Base-by-base conservation (phyloP, 441 rosid species). In the Gossypium gossypioides region DNA sequence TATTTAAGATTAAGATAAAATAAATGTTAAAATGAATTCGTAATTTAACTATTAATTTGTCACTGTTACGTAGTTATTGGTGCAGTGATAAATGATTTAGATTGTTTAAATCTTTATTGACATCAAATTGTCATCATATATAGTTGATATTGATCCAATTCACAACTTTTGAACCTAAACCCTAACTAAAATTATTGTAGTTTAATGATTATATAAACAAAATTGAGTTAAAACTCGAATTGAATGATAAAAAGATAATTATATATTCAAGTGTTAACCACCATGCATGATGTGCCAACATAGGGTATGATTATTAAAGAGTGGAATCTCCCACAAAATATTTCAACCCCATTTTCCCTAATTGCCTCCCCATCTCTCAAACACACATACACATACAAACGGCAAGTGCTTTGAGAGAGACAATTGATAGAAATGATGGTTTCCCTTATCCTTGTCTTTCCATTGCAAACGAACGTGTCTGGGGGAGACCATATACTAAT, bases 341-440 rank as follows among this genome's bases (percentile, higher is more conserved):
- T 21, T 24, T 64, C 66, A 46, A 50, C 70, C 27, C 58, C 37
- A 32, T 63, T 55, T 18, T 58, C 62, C 54, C 56, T 16, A 51
- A 6, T 3, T 48, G 42, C 50, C 7, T 13, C 42, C 10, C 16
- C 42, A 18, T 59, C 59, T 61, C 22, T 55, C 1, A 29, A 37
- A 1, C 48, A 37, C 50, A 48, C 60, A 46, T 4, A 46, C 52
- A 46, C 54, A 56, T 27, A 0, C 25, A 62, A 18, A 48, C 29
- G 1, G 15, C 8, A 29, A 67, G 51, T 16, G 32, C 15, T 16
- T 24, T 52, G 76, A 70, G 37, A 55, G 44, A 46, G 76, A 67
- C 75, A 29, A 10, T 16, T 52, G 48, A 71, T 21, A 10, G 51
- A 71, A 73, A 76, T 61, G 59, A 37, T 10, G 37, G 69, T 21